phyloP scores from a whole-genome alignment of 1,139 yeast species.

The Diutina mesorugosa region DNA sequence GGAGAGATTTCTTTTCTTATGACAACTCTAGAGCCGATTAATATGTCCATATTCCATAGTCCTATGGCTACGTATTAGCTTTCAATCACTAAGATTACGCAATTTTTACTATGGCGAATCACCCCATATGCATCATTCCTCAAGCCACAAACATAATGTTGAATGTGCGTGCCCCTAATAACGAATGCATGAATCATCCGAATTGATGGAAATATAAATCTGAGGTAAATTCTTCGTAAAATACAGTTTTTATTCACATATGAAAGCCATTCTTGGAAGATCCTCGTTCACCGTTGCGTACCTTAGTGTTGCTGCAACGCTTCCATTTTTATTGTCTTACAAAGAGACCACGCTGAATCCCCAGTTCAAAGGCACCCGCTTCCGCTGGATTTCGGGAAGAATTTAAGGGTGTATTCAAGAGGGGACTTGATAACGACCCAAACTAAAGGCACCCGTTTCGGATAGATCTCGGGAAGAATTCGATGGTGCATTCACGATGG shows the following conservation, averaged over 20 bases:
- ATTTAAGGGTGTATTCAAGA: background rate
- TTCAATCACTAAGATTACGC: background rate
- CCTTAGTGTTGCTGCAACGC: slow-evolving; percentile 26
- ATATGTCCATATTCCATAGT: background rate
- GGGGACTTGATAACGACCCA: slow-evolving; percentile 6
- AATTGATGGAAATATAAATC: background rate
- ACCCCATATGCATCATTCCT: background rate
- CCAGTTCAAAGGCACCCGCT: slow-evolving; percentile 21
- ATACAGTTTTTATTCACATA: background rate
- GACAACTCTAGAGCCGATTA: too few relatives aligned
- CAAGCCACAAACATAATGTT: background rate
- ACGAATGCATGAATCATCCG: background rate
- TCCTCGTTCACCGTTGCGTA: slow-evolving; percentile 22
- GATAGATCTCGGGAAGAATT: slow-evolving; percentile 25
- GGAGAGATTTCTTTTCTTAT: too few relatives aligned
- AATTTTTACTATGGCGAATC: background rate
- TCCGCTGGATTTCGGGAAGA: slow-evolving; percentile 28
- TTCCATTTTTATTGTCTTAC: slow-evolving; percentile 31
- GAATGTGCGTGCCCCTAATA: background rate
- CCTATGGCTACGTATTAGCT: background rate
- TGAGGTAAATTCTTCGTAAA: background rate
- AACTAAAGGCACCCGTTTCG: slow-evolving; percentile 23
- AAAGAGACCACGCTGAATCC: slow-evolving; percentile 17
- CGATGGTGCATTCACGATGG: background rate
- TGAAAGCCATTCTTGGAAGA: slow-evolving; percentile 9